These are phyloP conservation scores for Agaricus bisporus DNA, from an alignment of 768 basidiomycete species.

Conservation along the genomic window DNA sequence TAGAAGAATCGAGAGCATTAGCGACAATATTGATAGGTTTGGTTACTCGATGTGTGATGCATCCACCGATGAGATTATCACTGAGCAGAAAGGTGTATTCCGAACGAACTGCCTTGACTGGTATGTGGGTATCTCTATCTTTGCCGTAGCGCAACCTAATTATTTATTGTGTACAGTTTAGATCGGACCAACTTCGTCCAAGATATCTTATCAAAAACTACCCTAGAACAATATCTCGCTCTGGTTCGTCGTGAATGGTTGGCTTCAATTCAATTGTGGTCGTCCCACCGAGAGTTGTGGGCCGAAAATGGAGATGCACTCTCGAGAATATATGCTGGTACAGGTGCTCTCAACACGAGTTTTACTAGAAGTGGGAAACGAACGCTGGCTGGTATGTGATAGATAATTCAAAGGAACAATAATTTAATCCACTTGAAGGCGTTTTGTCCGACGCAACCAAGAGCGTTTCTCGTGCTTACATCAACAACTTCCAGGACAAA, in stretches of 20 bases:
- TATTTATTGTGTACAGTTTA: slow-evolving; percentile 44
- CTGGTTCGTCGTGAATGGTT: slow-evolving; percentile 78
- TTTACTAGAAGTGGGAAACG: slow-evolving; percentile 94
- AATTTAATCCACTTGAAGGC: slow-evolving; percentile 31
- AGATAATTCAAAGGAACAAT: background rate
- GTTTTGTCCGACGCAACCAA: slow-evolving; percentile 96
- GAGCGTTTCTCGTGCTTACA: slow-evolving; percentile 91
- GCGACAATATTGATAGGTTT: slow-evolving; percentile 66
- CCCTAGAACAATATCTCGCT: slow-evolving; percentile 76
- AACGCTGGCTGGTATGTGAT: slow-evolving; percentile 68
- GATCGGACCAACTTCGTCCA: slow-evolving; percentile 98
- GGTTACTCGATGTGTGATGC: slow-evolving; percentile 83
- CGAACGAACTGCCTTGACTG: slow-evolving; percentile 95
- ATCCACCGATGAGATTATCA: slow-evolving; percentile 61
- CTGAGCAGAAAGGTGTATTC: slow-evolving; percentile 89
- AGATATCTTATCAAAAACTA: slow-evolving; percentile 82
- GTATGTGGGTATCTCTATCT: slow-evolving; percentile 32
- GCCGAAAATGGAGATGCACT: slow-evolving; percentile 95
- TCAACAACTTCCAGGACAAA: slow-evolving; percentile 96
- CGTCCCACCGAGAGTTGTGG: slow-evolving; percentile 89
- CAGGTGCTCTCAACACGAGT: slow-evolving; percentile 90
- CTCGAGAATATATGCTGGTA: slow-evolving; percentile 91
- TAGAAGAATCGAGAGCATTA: slow-evolving; percentile 56
- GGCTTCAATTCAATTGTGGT: slow-evolving; percentile 66
- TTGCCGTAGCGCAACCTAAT: background rate